Percentiles rank a stretch among this genome's conserved stretches.
Conservation (phyloP, 2,329 filamentous ascomycete species). For the Fusarium verrucosum region DNA sequence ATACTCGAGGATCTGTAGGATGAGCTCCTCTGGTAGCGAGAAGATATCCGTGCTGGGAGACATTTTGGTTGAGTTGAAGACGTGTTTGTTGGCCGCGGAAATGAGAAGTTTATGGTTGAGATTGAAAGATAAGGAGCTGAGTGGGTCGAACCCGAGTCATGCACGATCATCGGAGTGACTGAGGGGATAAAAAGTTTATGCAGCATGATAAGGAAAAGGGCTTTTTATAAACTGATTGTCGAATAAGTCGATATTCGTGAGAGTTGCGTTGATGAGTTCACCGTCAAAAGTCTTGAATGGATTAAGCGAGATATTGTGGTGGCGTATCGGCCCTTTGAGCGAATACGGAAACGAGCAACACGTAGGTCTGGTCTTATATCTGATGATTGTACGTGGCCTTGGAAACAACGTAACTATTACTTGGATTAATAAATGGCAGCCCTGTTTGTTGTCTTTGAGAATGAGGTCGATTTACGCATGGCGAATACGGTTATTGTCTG, state of each 20-base stretch:
- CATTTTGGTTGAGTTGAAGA: not conserved
- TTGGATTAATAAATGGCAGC: not conserved
- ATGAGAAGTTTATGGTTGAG: not conserved
- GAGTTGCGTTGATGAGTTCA: not conserved
- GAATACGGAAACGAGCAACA: not conserved
- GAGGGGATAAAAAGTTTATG: not conserved
- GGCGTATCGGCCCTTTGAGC: not conserved
- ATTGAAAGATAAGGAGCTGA: not conserved
- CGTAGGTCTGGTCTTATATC: not conserved
- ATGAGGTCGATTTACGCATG: not conserved
- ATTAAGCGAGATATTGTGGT: not conserved
- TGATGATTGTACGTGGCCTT: not conserved
- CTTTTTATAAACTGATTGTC: not conserved
- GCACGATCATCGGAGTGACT: not conserved
- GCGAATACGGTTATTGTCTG: not conserved
- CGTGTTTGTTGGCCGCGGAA: not conserved
- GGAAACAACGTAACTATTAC: not conserved
- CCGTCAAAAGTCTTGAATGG: not conserved
- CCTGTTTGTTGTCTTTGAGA: not conserved
- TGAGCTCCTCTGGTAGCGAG: not conserved
- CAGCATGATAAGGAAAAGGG: fast-evolving
- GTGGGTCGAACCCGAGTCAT: not conserved
- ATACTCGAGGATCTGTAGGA: not conserved
- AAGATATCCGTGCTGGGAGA: not conserved
- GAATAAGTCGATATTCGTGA: not conserved